Conservation (phyloP, 169 alveolate genomes). For the Eimeria praecox region DNA sequence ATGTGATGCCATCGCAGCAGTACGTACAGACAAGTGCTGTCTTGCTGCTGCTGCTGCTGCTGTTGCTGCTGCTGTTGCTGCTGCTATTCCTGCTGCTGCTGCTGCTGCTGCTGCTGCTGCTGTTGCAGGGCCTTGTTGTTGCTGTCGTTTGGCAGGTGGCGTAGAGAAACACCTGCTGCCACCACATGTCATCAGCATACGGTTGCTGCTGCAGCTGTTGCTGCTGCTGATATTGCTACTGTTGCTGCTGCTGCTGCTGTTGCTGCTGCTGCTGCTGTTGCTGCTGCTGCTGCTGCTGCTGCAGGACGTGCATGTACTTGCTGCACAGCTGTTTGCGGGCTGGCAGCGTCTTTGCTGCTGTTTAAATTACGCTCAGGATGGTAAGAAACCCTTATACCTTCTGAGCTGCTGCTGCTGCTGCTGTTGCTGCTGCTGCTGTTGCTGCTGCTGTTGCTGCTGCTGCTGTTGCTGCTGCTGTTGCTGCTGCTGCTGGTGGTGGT, state of each 20-base stretch:
- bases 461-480: not conserved
- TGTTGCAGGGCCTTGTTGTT: not conserved
- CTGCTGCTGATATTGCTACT: too few species aligned
- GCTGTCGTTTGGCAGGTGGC: too few species aligned
- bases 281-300: conserved; percentile 38
- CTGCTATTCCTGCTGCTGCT: too few species aligned
- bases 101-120: too few species aligned
- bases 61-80: not conserved
- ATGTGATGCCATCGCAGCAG: conserved; percentile 40
- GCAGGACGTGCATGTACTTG: conserved; percentile 3
- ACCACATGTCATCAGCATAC: not conserved
- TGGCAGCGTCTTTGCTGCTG: conserved; percentile 52
- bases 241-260: conserved; percentile 25
- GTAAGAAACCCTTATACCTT: too few species aligned
- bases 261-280: conserved; percentile 9
- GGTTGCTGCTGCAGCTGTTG: conserved; percentile 7
- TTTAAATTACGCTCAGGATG: not conserved
- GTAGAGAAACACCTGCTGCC: too few species aligned
- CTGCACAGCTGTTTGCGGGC: conserved; percentile 6
- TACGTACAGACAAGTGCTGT: not conserved
- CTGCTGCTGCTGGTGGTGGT: not conserved
- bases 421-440: conserved; percentile 17
- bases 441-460: too few species aligned
- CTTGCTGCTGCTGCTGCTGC: conserved; percentile 8
- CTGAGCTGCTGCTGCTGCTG: not conserved